Conservation (phyloP, 1,139 yeast species). For the Scheffersomyces segobiensis region DNA sequence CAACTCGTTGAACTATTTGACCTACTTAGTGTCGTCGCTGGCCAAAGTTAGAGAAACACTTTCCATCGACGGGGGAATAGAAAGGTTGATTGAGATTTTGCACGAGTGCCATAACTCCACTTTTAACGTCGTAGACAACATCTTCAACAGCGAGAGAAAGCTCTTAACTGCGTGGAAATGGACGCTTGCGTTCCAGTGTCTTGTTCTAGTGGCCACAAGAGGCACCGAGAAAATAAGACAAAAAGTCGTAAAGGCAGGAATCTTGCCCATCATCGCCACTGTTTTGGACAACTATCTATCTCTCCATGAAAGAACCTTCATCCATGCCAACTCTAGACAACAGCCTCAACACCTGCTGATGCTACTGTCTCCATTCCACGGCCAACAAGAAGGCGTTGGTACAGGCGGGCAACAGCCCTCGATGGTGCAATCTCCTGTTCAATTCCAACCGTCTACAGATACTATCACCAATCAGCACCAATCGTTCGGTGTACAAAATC, state of each 20-base stretch:
- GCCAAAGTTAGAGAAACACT: conserved; percentile 89
- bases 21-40: conserved; percentile 82
- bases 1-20: conserved; percentile 85
- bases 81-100: conserved; percentile 79
- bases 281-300: conserved; percentile 80
- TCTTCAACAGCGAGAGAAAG: conserved; percentile 48
- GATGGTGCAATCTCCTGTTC: background rate
- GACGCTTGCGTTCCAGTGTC: conserved; percentile 91
- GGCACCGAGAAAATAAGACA: conserved; percentile 86
- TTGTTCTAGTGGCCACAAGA: conserved; percentile 87
- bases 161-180: conserved; percentile 90
- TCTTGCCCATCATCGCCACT: conserved; percentile 87
- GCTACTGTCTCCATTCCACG: conserved; percentile 5
- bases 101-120: conserved; percentile 67
- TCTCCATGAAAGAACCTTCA: conserved; percentile 40
- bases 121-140: conserved; percentile 31
- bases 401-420: conserved; percentile 4
- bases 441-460: background rate
- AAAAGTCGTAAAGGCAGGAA: conserved; percentile 88
- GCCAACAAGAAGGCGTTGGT: conserved; percentile 4
- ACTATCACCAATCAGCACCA: background rate
- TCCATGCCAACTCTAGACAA: conserved; percentile 28
- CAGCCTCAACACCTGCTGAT: conserved; percentile 7
- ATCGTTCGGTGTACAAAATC: background rate
- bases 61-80: conserved; percentile 88